Evolutionary conservation across 1,139 yeast species (phyloP), one percentile per base, ranked within the genome.

Genomic region (Trichomonascaceae sp.): DNA sequence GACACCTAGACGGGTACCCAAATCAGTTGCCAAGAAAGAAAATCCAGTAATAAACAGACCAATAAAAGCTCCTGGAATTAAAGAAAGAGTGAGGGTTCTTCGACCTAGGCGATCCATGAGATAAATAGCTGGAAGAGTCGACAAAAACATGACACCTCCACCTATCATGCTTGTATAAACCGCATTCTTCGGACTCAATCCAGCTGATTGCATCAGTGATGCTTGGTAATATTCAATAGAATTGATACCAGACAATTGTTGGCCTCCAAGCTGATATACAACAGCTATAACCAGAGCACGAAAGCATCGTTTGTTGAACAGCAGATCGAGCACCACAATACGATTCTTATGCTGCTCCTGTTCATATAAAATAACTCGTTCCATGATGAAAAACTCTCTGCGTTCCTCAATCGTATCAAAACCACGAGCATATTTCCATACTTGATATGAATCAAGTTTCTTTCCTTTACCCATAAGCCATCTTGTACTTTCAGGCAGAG

Each of bases 201-300:
- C 60, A 48, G 63, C 58, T 44, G 53, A 51, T 2, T 57, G 62
- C 81, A 81, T 76, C 63, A 81, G 69, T 1, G 76, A 77, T 45
- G 83, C 77, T 76, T 80, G 73, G 65, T 90, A 90, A 72, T 90
- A 91, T 1, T 95, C 84, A 53, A 91, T 88, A 57, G 90, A 91
- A 66, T 90, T 90, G 69, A 90, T 91, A 63, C 98, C 98, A 66
- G 89, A 87, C 67, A 90, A 75, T 43, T 55, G 57, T 70, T 90
- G 98, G 2, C 96, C 96, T 76, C 90, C 88, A 74, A 88, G 82
- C 66, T 87, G 95, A 1, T 96, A 85, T 41, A 90, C 84, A 82
- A 93, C 88, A 5, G 96, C 97, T 58, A 90, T 87, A 30, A 89
- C 77, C 15, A 90, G 82, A 51, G 97, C 75, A 66, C 82, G 82